These are phyloP conservation scores for Monosporascus sp. DNA, from an alignment of 2,329 filamentous ascomycete genomes.

Conservation along the genomic window DNA sequence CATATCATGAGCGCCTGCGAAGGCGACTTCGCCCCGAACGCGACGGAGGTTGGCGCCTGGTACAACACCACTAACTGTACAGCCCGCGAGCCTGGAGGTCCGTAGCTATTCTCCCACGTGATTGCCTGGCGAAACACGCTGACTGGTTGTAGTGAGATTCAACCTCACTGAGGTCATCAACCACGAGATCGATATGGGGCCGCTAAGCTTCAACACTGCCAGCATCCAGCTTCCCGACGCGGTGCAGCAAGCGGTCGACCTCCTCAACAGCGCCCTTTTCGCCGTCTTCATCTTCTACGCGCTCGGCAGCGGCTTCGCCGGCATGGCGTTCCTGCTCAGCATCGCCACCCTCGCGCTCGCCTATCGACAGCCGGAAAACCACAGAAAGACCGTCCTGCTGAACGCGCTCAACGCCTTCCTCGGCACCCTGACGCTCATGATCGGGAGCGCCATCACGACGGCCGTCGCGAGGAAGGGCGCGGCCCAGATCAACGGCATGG, in stretches of 20 bases:
- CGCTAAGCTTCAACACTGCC: slow-evolving; percentile 37
- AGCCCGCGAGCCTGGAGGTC: slow-evolving; percentile 31
- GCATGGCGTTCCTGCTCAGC: slow-evolving; percentile 36
- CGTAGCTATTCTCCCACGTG: slow-evolving; percentile 11
- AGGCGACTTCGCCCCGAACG: slow-evolving; percentile 39
- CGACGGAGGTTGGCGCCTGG: slow-evolving; percentile 29
- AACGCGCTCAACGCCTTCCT: slow-evolving; percentile 34
- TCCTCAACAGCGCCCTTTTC: slow-evolving; percentile 44
- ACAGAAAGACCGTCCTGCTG: slow-evolving; percentile 18
- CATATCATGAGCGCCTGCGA: slow-evolving; percentile 44
- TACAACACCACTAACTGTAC: slow-evolving; percentile 43
- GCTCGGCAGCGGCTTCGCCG: slow-evolving; percentile 35
- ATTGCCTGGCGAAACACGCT: slow-evolving; percentile 1
- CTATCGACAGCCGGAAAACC: slow-evolving; percentile 4
- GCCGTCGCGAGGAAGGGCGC: slow-evolving; percentile 35
- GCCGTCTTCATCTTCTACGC: slow-evolving; percentile 45
- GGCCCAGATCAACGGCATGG: slow-evolving; percentile 35
- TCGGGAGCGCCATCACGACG: slow-evolving; percentile 39
- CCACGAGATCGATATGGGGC: slow-evolving; percentile 39
- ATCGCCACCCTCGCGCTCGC: slow-evolving; percentile 25
- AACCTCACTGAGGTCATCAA: slow-evolving; percentile 44
- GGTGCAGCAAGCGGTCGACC: slow-evolving; percentile 41
- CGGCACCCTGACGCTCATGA: slow-evolving; percentile 30
- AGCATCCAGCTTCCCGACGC: slow-evolving; percentile 39
- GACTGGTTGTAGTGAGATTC: slow-evolving; percentile 25